phyloP scores from a whole-genome alignment of 192 early-diverging fungal genomes.

The Geranomyces variabilis region DNA sequence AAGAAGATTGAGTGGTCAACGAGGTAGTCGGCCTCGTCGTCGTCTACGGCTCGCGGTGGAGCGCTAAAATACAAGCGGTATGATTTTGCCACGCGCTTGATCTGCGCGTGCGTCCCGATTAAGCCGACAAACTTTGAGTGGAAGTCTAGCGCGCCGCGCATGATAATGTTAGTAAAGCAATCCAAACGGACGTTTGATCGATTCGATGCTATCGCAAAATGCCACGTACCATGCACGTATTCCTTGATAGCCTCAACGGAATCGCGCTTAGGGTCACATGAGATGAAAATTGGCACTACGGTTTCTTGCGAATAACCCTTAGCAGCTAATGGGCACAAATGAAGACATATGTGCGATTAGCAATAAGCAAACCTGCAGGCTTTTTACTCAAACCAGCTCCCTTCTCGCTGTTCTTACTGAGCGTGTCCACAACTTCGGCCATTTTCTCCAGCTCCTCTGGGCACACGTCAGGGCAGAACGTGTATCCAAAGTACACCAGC shows the following conservation, averaged over 20 bases:
- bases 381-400: neutral
- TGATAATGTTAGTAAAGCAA: too few relatives aligned
- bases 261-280: constrained; percentile 96
- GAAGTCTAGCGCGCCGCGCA: constrained; percentile 67
- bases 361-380: neutral
- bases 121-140: constrained; percentile 92
- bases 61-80: constrained; percentile 95
- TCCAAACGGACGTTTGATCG: too few relatives aligned
- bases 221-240: constrained; percentile 49
- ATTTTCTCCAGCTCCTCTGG: constrained; percentile 99
- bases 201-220: too few relatives aligned
- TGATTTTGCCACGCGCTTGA: constrained; percentile 80
- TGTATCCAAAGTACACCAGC: constrained; percentile 99
- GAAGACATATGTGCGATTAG: neutral
- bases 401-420: constrained; percentile 62
- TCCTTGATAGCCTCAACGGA: constrained; percentile 75
- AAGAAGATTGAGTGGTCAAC: constrained; percentile 99
- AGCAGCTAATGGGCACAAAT: constrained; percentile 16
- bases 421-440: constrained; percentile 77
- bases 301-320: constrained; percentile 33
- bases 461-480: constrained; percentile 98
- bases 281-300: constrained; percentile 91
- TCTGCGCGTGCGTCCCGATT: constrained; percentile 84
- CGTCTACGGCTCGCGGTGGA: constrained; percentile 72
- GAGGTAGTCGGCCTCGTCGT: constrained; percentile 88